These are phyloP conservation scores for Hygrocybe punicea DNA, from an alignment of 768 basidiomycete genomes.

Conservation along the genomic window DNA sequence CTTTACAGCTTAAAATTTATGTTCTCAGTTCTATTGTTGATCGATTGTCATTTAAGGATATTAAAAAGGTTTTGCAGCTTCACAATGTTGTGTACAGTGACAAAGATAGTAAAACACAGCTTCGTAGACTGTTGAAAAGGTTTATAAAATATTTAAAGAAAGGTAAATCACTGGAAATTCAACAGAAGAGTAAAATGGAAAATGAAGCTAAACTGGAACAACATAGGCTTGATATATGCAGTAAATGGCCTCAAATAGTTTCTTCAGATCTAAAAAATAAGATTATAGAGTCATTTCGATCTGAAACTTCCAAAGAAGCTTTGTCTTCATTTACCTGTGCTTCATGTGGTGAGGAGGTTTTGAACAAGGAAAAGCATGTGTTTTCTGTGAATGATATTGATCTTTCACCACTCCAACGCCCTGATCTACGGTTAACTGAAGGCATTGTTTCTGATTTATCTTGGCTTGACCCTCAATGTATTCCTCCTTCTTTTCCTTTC, in stretches of 20 bases:
- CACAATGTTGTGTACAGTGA: not conserved
- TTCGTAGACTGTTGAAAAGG: not conserved
- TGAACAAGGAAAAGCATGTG: not conserved
- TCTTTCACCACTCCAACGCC: not conserved
- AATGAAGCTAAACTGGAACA: not conserved
- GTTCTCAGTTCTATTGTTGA: too few species aligned
- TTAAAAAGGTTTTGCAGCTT: not conserved
- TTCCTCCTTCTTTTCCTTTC: not conserved
- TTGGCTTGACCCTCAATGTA: not conserved
- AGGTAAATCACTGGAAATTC: not conserved
- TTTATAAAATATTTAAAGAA: not conserved
- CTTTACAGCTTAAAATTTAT: too few species aligned
- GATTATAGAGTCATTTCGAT: too few species aligned
- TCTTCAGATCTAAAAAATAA: too few species aligned
- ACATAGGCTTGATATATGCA: too few species aligned
- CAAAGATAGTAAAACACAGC: not conserved
- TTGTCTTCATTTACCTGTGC: not conserved
- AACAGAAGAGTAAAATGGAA: not conserved
- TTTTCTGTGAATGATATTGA: not conserved
- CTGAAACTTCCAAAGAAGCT: too few species aligned
- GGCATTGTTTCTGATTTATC: not conserved
- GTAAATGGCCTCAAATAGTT: not conserved
- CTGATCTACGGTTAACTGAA: not conserved
- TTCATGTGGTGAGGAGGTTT: not conserved
- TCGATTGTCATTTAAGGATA: not conserved